Evolutionary conservation across 1,139 yeast species (phyloP).

Genomic region (Zygosaccharomyces sapae): DNA sequence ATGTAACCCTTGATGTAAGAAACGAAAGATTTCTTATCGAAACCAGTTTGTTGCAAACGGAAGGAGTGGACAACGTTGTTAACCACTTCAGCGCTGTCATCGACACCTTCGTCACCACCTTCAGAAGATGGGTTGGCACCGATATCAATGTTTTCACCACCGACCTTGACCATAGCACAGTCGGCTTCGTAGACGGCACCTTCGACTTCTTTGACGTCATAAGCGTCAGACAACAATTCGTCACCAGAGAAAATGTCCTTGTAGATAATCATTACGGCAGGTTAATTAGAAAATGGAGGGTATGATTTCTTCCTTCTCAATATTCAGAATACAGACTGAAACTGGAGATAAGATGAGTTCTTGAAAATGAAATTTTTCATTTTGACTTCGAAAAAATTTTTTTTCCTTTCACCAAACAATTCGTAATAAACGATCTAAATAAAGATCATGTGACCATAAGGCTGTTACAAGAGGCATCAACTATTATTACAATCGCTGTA

Average conservation of each 20-base stretch:
- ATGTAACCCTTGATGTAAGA: conserved; percentile 97
- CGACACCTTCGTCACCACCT: conserved; percentile 78
- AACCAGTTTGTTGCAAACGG: conserved; percentile 92
- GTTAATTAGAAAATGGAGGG: neutral
- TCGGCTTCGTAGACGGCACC: conserved; percentile 94
- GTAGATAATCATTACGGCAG: conserved; percentile 37
- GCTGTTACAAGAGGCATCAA: neutral
- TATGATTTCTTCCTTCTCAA: neutral
- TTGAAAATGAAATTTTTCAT: conserved; percentile 7
- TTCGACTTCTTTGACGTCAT: conserved; percentile 80
- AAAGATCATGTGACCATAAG: conserved; percentile 1
- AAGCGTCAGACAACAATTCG: conserved; percentile 97
- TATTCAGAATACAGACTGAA: neutral
- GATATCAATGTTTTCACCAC: conserved; percentile 89
- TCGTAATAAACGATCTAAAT: neutral
- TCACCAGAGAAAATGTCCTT: conserved; percentile 87
- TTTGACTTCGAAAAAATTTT: neutral
- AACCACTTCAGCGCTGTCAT: conserved; percentile 82
- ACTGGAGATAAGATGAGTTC: conserved; percentile 6
- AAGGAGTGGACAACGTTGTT: conserved; percentile 98
- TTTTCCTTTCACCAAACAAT: neutral
- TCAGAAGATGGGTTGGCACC: conserved; percentile 99
- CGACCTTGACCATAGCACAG: conserved; percentile 85
- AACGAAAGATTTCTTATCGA: conserved; percentile 96
- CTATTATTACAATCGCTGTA: neutral